Conservation (phyloP, 257 asterid genomes). For the Rhazya stricta region DNA sequence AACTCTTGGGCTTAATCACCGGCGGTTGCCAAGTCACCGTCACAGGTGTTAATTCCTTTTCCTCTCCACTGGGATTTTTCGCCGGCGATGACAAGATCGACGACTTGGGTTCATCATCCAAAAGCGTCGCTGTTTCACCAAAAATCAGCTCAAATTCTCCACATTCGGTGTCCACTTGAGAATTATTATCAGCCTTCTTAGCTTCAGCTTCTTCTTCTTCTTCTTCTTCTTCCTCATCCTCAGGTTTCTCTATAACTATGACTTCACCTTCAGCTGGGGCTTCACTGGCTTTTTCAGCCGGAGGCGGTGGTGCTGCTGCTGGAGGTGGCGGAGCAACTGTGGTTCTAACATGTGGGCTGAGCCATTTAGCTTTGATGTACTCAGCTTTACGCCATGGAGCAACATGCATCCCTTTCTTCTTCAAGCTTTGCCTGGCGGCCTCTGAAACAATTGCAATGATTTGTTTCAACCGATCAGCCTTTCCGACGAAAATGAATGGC, state of each 20-base stretch:
- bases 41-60: constrained; percentile 23
- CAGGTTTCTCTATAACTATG: background rate
- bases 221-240: constrained; percentile 1
- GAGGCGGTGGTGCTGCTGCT: constrained; percentile 4
- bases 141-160: constrained; percentile 67
- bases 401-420: constrained; percentile 91
- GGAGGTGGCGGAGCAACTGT: constrained; percentile 5
- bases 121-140: constrained; percentile 33
- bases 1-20: constrained; percentile 60
- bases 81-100: constrained; percentile 31
- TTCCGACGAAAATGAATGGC: constrained; percentile 78
- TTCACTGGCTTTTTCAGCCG: constrained; percentile 5
- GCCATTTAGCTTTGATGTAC: constrained; percentile 79
- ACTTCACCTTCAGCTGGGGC: constrained; percentile 14
- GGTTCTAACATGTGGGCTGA: constrained; percentile 53
- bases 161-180: constrained; percentile 33
- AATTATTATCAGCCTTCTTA: background rate
- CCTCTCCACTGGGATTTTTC: constrained; percentile 21
- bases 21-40: constrained; percentile 67
- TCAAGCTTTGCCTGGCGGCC: constrained; percentile 68
- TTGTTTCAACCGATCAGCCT: constrained; percentile 68
- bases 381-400: constrained; percentile 95
- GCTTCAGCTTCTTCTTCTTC: constrained; percentile 27
- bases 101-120: constrained; percentile 21
- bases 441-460: constrained; percentile 72